Conservation (phyloP, 1,139 yeast species). For the Geotrichum macrosporum region DNA sequence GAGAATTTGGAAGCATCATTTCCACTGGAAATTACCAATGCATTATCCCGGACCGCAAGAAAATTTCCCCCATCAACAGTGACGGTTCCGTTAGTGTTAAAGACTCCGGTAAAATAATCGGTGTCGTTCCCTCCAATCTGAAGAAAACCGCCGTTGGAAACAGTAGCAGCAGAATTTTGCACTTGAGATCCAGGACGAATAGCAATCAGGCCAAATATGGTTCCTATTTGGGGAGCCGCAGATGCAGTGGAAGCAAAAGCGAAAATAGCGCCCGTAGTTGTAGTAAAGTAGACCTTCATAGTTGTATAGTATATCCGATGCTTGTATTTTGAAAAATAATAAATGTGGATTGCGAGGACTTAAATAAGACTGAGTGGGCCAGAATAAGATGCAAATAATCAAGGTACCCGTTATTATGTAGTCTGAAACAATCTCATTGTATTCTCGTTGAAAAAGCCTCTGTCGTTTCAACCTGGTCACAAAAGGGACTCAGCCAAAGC, state of each 20-base stretch:
- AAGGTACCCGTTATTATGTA: no score
- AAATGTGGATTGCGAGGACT: no score
- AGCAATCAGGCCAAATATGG: conserved; percentile 11
- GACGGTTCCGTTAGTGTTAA: conserved; percentile 1
- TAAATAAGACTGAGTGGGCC: no score
- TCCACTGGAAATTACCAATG: not conserved
- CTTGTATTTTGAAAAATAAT: not conserved
- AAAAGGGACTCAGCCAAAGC: no score
- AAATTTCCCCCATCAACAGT: not conserved
- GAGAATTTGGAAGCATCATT: conserved; percentile 1
- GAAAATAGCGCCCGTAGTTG: conserved; percentile 2
- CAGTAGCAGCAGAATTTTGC: conserved; percentile 1
- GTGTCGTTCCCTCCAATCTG: no score
- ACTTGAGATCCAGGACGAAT: conserved; percentile 15
- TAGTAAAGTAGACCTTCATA: conserved; percentile 12
- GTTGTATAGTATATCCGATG: not conserved
- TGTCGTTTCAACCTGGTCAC: no score
- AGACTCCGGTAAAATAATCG: conserved; percentile 1
- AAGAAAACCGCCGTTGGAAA: conserved; percentile 3
- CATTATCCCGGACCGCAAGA: conserved; percentile 5
- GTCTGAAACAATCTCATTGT: no score
- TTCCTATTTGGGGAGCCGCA: conserved; percentile 14
- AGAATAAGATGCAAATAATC: no score
- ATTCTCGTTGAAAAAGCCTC: no score
- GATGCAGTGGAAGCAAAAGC: conserved; percentile 9